Evolutionary conservation across 73 alveolate genomes (phyloP).

Genomic region (Paramecium pentaurelia): DNA sequence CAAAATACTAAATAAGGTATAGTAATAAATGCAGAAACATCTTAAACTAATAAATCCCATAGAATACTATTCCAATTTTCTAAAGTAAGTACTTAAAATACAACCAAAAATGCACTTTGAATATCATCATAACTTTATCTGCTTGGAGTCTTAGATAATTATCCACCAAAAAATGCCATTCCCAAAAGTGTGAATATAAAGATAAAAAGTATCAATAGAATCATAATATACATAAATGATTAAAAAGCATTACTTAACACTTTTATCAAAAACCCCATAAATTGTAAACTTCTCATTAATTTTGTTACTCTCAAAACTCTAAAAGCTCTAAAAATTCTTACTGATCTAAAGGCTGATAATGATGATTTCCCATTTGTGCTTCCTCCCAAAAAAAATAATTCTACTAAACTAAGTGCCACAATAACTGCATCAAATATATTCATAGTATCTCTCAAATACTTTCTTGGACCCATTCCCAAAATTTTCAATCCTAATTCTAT

Average conservation of each 20-base stretch:
- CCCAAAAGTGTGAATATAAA: conserved; percentile 72
- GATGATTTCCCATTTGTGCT: conserved; percentile 46
- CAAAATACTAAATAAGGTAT: conserved; percentile 84
- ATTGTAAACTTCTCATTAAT: conserved; percentile 70
- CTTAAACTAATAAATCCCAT: conserved; percentile 46
- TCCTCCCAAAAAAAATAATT: conserved; percentile 27
- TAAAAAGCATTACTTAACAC: conserved; percentile 71
- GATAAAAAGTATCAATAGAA: conserved; percentile 74
- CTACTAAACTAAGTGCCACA: conserved; percentile 55
- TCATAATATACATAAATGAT: conserved; percentile 71
- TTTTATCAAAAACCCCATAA: conserved; percentile 73
- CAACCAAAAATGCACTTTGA: not conserved
- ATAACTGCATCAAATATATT: conserved; percentile 55
- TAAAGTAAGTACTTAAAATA: conserved; percentile 67
- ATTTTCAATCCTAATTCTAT: conserved; percentile 82
- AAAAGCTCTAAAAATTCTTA: conserved; percentile 79
- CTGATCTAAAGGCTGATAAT: conserved; percentile 67
- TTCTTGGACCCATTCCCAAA: conserved; percentile 72
- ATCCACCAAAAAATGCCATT: not conserved
- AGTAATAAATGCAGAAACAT: conserved; percentile 56
- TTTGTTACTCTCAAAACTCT: conserved; percentile 86
- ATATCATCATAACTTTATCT: not conserved
- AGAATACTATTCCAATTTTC: conserved; percentile 81
- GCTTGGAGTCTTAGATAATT: not conserved
- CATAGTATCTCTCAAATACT: conserved; percentile 65